phyloP scores from a whole-genome alignment of 2,329 filamentous ascomycete genomes.

The Xylariomycetidae sp. region DNA sequence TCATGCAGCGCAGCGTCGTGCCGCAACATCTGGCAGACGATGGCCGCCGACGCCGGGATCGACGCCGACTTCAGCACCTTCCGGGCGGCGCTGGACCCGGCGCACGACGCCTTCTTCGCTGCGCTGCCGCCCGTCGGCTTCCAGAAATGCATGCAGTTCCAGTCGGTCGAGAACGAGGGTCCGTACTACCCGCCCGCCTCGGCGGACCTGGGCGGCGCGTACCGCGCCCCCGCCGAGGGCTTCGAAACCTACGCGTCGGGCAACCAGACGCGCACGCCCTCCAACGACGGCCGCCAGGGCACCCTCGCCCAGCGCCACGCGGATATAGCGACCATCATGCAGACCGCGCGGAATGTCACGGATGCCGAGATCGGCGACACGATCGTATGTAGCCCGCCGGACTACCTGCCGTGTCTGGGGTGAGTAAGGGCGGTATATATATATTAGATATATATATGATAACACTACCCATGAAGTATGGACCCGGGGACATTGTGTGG shows the following conservation, averaged over 20 bases:
- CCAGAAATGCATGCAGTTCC: slow-evolving; percentile 4
- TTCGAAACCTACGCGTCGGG: background rate
- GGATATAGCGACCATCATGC: background rate
- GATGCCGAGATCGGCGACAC: background rate
- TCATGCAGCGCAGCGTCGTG: slow-evolving; percentile 17
- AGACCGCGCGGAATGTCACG: background rate
- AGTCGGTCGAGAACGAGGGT: background rate
- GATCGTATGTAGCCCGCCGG: background rate
- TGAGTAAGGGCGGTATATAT: too few relatives aligned
- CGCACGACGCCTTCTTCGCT: slow-evolving; percentile 3
- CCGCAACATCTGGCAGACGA: slow-evolving; percentile 15
- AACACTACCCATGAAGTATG: too few relatives aligned
- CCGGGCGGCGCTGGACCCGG: slow-evolving; percentile 4
- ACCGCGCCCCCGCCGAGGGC: background rate
- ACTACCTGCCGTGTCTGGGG: too few relatives aligned
- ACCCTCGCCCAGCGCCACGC: background rate
- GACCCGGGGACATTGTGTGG: too few relatives aligned
- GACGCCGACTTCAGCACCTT: background rate
- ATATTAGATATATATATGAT: too few relatives aligned
- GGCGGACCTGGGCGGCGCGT: background rate
- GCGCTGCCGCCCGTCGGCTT: slow-evolving; percentile 2
- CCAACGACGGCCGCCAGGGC: background rate
- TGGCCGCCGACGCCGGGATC: slow-evolving; percentile 7
- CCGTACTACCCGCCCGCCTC: background rate
- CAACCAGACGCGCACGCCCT: background rate